Evolutionary conservation across 176 grass and related monocot genomes (phyloP).

Genomic region (Lolium perenne): DNA sequence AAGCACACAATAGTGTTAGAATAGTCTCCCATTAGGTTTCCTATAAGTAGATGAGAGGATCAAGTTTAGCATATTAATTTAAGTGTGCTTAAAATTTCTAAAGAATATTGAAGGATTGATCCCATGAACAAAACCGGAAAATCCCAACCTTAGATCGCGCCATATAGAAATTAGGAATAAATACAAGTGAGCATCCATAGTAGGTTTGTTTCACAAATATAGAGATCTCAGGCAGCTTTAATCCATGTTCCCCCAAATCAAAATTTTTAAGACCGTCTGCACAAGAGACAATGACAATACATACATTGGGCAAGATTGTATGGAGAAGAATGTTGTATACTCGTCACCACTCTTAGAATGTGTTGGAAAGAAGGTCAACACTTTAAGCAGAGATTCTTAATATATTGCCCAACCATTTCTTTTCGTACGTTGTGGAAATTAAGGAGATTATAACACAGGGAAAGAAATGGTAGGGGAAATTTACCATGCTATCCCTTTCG

Average conservation of each 20-base stretch:
- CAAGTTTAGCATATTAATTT: neutral
- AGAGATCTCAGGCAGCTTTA: neutral
- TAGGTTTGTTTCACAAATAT: neutral
- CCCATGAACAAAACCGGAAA: neutral
- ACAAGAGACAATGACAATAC: neutral
- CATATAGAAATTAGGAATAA: neutral
- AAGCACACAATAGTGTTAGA: neutral
- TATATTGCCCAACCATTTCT: neutral
- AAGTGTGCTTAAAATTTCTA: neutral
- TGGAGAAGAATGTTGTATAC: neutral
- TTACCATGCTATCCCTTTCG: neutral
- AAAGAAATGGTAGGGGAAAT: neutral
- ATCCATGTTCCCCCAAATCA: neutral
- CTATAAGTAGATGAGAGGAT: neutral
- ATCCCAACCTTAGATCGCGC: neutral
- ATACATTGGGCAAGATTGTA: conserved; percentile 8
- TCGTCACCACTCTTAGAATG: neutral
- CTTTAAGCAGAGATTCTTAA: neutral
- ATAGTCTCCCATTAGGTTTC: neutral
- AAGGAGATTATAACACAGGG: neutral
- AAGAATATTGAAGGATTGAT: neutral
- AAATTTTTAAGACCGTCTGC: neutral
- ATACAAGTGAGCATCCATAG: neutral
- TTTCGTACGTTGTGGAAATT: neutral
- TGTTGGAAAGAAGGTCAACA: neutral